Conservation (phyloP, 1,284 basidiomycete species). For the Microstroma glucosiphilum region DNA sequence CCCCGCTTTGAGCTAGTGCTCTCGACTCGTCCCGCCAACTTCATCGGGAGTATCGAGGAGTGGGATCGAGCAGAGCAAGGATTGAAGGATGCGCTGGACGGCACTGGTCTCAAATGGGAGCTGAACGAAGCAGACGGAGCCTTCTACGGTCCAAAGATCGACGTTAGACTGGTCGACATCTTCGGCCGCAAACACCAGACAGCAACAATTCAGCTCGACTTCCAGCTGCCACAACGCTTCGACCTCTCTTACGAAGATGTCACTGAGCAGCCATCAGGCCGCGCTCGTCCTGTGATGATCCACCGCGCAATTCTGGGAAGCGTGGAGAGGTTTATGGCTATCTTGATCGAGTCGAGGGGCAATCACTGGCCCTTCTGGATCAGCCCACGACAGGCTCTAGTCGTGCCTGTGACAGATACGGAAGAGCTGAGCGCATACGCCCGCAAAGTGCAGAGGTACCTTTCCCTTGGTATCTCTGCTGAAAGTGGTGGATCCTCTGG, state of each 20-base stretch:
- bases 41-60: conserved; percentile 30
- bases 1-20: conserved; percentile 43
- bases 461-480: conserved; percentile 63
- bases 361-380: conserved; percentile 99
- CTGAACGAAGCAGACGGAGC: conserved; percentile 95
- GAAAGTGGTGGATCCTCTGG: not conserved
- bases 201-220: conserved; percentile 97
- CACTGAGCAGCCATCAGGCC: conserved; percentile 35
- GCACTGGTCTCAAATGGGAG: conserved; percentile 64
- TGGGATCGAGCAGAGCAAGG: conserved; percentile 43
- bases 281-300: conserved; percentile 89
- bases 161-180: conserved; percentile 93
- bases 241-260: conserved; percentile 70
- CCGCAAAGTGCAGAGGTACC: conserved; percentile 64
- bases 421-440: conserved; percentile 72
- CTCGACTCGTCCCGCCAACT: conserved; percentile 41
- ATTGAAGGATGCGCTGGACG: conserved; percentile 31
- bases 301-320: conserved; percentile 94
- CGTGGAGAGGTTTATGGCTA: conserved; percentile 91
- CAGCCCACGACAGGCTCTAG: conserved; percentile 84
- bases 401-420: conserved; percentile 82
- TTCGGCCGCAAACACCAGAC: conserved; percentile 85
- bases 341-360: conserved; percentile 83
- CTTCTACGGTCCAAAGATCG: conserved; percentile 66
- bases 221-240: conserved; percentile 97